A percentile compares a stretch with the other conserved stretches of the same genome.
Evolutionary conservation across 768 basidiomycete genomes (phyloP).

Genomic region (Agaricus sinodeliciosus): DNA sequence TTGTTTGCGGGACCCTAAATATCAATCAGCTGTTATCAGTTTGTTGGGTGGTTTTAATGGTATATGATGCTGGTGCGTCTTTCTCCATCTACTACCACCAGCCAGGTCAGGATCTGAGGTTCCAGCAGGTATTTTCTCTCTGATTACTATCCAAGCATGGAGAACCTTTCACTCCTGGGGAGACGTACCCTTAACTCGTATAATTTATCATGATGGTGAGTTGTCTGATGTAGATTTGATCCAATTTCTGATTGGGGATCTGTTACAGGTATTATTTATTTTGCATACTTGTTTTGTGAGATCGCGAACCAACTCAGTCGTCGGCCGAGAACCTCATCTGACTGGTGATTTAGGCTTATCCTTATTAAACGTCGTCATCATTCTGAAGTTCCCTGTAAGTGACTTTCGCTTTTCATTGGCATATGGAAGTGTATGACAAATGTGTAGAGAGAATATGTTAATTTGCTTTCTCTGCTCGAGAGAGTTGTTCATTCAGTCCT

Average conservation of each 20-base stretch:
- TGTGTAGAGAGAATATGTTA: not conserved
- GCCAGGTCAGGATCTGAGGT: not conserved
- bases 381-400: slow-evolving; percentile 7
- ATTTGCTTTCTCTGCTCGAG: slow-evolving; percentile 5
- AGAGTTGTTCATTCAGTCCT: slow-evolving; percentile 5
- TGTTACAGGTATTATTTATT: slow-evolving; percentile 11
- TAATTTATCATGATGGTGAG: slow-evolving; percentile 9
- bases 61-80: slow-evolving; percentile 4
- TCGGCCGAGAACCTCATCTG: not conserved
- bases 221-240: not conserved
- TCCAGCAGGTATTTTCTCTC: not conserved
- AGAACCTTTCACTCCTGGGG: slow-evolving; percentile 1
- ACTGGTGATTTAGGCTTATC: slow-evolving; percentile 6
- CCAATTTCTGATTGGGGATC: not conserved
- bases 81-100: too few species aligned
- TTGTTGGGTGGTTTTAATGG: slow-evolving; percentile 6
- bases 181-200: slow-evolving; percentile 3
- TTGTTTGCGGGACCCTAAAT: not conserved
- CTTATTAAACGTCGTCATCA: slow-evolving; percentile 4
- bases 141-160: slow-evolving; percentile 2
- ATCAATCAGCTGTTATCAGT: not conserved
- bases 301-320: not conserved
- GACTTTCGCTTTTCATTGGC: not conserved
- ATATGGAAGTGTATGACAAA: not conserved
- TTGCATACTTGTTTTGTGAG: slow-evolving; percentile 9